Conservation (phyloP, 2,329 filamentous ascomycete genomes). For the Chrysoporthe austroafricana region DNA sequence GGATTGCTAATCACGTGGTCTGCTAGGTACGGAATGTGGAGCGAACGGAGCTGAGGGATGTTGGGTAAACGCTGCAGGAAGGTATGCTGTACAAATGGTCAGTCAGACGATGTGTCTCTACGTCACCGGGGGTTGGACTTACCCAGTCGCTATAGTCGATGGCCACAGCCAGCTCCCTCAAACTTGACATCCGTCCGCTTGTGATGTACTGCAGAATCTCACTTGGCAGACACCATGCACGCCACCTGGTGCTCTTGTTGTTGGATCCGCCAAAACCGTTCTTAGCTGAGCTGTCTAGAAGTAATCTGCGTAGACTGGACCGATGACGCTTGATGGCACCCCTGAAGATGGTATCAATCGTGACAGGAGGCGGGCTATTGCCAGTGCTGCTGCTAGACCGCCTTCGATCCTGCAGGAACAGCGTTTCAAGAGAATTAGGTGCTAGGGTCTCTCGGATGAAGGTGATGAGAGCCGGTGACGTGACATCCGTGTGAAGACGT, state of each 20-base stretch:
- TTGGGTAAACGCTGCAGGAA: constrained; percentile 77
- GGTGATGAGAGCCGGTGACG: constrained; percentile 68
- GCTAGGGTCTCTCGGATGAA: constrained; percentile 79
- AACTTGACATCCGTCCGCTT: constrained; percentile 72
- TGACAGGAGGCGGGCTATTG: constrained; percentile 54
- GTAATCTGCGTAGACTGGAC: constrained; percentile 70
- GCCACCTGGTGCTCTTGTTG: constrained; percentile 56
- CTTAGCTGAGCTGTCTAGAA: constrained; percentile 72
- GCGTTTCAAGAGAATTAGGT: constrained; percentile 77
- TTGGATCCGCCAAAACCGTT: constrained; percentile 41
- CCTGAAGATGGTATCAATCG: constrained; percentile 72
- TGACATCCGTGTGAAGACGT: constrained; percentile 74
- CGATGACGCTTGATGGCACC: constrained; percentile 73
- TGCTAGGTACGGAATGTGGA: constrained; percentile 71
- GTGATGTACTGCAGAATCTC: constrained; percentile 75
- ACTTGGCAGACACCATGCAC: constrained; percentile 71
- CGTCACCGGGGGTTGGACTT: constrained; percentile 39
- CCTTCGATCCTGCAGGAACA: constrained; percentile 73
- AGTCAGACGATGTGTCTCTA: constrained; percentile 10
- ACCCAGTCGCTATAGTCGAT: constrained; percentile 82
- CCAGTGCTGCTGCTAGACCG: constrained; percentile 41
- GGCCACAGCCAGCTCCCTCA: constrained; percentile 73
- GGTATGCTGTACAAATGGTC: constrained; percentile 60
- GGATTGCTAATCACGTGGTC: constrained; percentile 59
- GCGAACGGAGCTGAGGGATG: constrained; percentile 69